phyloP scores from a whole-genome alignment of 23 red algal genomes.

The Gracilaria gracilis region DNA sequence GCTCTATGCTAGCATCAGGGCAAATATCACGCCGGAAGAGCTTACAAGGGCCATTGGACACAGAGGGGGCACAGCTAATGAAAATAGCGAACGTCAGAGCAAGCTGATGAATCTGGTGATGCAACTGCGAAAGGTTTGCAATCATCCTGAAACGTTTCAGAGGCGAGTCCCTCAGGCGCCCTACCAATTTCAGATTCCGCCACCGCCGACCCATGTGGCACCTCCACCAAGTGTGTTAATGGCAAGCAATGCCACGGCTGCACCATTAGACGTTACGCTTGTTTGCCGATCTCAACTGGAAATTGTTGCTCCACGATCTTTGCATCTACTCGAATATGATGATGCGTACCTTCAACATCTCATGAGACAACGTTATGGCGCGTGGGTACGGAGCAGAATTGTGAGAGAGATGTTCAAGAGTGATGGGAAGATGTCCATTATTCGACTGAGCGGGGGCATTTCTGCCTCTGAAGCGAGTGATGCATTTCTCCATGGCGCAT shows the following conservation, averaged over 20 bases:
- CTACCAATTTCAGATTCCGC: conserved; percentile 79
- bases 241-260: conserved; percentile 35
- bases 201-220: conserved; percentile 72
- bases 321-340: conserved; percentile 23
- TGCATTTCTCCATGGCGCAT: conserved; percentile 1
- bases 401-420: conserved; percentile 15
- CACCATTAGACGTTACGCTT: conserved; percentile 60
- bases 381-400: conserved; percentile 40
- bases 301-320: conserved; percentile 40
- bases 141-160: conserved; percentile 98
- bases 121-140: conserved; percentile 99
- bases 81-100: conserved; percentile 72
- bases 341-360: conserved; percentile 16
- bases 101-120: conserved; percentile 98
- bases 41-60: conserved; percentile 74
- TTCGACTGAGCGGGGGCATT: conserved; percentile 46
- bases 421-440: conserved; percentile 9
- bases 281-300: conserved; percentile 58
- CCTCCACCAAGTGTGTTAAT: conserved; percentile 78
- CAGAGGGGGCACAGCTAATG: conserved; percentile 42
- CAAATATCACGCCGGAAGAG: conserved; percentile 86
- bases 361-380: conserved; percentile 41
- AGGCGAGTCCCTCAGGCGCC: conserved; percentile 75
- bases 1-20: conserved; percentile 86
- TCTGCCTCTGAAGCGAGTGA: conserved; percentile 53